Conservation (phyloP, 176 grass and related monocot species). For the Aegilops sharonensis region DNA sequence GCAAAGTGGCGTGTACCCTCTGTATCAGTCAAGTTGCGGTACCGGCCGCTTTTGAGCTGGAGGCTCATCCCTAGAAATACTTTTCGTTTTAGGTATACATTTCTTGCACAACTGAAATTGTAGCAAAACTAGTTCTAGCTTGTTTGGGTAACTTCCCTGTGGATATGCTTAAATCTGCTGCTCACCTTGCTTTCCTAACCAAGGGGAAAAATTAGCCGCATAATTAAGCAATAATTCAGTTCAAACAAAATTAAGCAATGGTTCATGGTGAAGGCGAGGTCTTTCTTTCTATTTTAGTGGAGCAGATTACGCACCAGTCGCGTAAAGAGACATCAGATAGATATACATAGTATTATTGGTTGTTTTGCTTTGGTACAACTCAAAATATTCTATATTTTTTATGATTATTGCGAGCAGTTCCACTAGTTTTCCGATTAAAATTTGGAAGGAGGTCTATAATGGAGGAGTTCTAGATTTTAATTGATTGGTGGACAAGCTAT, state of each 20-base stretch:
- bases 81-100: conserved; percentile 5
- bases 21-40: not conserved
- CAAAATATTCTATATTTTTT: not conserved
- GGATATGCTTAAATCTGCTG: not conserved
- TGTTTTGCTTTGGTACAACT: not conserved
- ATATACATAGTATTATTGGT: not conserved
- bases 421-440: not conserved
- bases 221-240: not conserved
- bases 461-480: not conserved
- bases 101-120: conserved; percentile 26
- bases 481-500: not conserved
- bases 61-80: conserved; percentile 4
- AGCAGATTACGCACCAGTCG: too few species aligned
- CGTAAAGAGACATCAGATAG: not conserved
- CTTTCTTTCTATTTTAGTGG: not conserved
- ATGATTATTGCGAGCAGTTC: not conserved
- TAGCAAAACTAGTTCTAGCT: not conserved
- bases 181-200: not conserved
- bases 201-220: not conserved
- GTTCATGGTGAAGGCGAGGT: not conserved
- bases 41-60: not conserved
- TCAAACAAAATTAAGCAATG: too few species aligned
- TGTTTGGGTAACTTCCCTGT: not conserved
- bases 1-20: not conserved
- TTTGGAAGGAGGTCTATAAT: not conserved